Evolutionary conservation across 2,329 filamentous ascomycete genomes (phyloP).

Genomic region (Cladophialophora yegresii): DNA sequence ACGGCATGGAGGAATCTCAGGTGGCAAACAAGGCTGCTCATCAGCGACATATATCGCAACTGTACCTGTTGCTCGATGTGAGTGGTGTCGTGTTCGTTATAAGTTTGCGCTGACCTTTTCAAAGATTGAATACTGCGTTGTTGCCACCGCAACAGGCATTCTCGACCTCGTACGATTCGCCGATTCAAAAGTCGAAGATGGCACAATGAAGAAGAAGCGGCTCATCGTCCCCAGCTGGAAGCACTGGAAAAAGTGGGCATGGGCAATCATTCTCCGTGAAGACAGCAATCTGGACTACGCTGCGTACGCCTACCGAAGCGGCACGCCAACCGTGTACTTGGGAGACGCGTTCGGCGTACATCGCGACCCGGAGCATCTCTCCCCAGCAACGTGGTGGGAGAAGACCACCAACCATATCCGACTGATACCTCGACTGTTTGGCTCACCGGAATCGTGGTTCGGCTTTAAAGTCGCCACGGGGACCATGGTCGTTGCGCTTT

Average conservation of each 20-base stretch:
- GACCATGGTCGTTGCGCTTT: slow-evolving; percentile 70
- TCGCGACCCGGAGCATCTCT: slow-evolving; percentile 74
- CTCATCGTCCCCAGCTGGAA: slow-evolving; percentile 65
- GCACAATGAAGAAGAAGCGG: slow-evolving; percentile 63
- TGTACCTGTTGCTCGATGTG: slow-evolving; percentile 38
- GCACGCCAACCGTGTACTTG: slow-evolving; percentile 57
- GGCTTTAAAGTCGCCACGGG: slow-evolving; percentile 72
- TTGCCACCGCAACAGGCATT: slow-evolving; percentile 61
- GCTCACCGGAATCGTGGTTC: slow-evolving; percentile 68
- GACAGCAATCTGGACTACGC: slow-evolving; percentile 56
- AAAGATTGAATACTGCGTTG: slow-evolving; percentile 69
- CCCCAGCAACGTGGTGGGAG: slow-evolving; percentile 62
- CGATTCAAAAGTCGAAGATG: slow-evolving; percentile 63
- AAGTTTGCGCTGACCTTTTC: slow-evolving; percentile 61
- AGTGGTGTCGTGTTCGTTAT: background rate
- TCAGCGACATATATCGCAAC: slow-evolving; percentile 21
- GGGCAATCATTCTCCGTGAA: slow-evolving; percentile 57
- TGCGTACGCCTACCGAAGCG: slow-evolving; percentile 53
- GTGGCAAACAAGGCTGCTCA: slow-evolving; percentile 34
- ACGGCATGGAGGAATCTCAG: slow-evolving; percentile 57
- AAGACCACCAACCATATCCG: slow-evolving; percentile 64
- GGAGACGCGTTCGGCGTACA: slow-evolving; percentile 54
- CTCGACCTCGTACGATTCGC: slow-evolving; percentile 67
- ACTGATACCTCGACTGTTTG: slow-evolving; percentile 63
- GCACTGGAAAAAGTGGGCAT: slow-evolving; percentile 64